These are phyloP conservation scores for Primulina tabacum DNA, from an alignment of 257 asterid genomes.

Conservation along the genomic window DNA sequence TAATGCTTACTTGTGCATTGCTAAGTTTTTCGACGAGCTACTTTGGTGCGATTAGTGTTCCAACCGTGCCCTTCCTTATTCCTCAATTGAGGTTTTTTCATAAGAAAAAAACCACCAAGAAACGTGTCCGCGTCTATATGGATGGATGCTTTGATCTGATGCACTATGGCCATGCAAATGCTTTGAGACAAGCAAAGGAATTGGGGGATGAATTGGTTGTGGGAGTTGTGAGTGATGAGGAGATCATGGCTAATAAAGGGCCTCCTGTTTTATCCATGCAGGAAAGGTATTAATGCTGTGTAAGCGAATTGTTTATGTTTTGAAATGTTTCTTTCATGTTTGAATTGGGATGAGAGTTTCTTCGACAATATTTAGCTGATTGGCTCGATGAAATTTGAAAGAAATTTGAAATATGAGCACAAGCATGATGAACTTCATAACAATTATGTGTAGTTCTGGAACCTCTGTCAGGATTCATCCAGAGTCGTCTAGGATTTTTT, in stretches of 20 bases:
- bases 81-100: constrained; percentile 63
- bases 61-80: constrained; percentile 59
- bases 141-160: constrained; percentile 97
- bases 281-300: constrained; percentile 56
- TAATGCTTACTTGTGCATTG: constrained; percentile 86
- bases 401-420: neutral
- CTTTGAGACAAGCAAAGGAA: constrained; percentile 92
- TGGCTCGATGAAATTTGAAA: neutral
- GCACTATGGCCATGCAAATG: constrained; percentile 98
- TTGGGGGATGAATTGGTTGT: constrained; percentile 88
- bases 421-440: neutral
- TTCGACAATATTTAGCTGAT: neutral
- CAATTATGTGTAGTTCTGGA: neutral
- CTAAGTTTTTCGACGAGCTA: constrained; percentile 82
- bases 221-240: constrained; percentile 94
- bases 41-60: constrained; percentile 68
- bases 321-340: constrained; percentile 1
- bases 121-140: constrained; percentile 82
- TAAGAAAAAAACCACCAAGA: constrained; percentile 56
- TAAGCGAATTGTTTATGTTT: neutral
- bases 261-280: constrained; percentile 89
- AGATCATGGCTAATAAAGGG: constrained; percentile 78
- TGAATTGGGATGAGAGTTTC: neutral
- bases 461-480: neutral
- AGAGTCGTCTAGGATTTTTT: too few relatives aligned